Conservation (phyloP, 1,284 basidiomycete species). For the Lignosus rhinocerotis region DNA sequence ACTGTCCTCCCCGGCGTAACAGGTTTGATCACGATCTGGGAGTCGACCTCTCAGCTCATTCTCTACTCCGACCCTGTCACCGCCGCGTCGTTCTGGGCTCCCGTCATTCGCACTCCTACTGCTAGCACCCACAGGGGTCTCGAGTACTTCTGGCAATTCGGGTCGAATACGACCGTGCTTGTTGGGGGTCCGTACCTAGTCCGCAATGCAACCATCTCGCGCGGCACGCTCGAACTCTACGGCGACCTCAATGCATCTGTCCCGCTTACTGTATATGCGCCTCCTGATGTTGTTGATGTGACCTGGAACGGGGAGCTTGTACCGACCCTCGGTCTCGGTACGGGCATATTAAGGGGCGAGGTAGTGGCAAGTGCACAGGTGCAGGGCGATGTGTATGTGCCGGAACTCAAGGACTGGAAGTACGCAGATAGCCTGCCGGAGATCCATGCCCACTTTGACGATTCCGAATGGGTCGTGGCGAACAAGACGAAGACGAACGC, state of each 20-base stretch:
- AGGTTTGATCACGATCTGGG: constrained; percentile 63
- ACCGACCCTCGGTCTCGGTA: constrained; percentile 30
- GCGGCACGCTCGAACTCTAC: constrained; percentile 39
- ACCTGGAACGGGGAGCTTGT: constrained; percentile 71
- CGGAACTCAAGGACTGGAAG: constrained; percentile 60
- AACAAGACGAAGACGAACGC: constrained; percentile 72
- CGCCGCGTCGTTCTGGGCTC: constrained; percentile 59
- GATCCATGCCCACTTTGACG: constrained; percentile 53
- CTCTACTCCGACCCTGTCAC: constrained; percentile 65
- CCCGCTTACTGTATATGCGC: constrained; percentile 52
- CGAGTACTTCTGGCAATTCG: constrained; percentile 50
- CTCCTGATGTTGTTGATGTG: constrained; percentile 48
- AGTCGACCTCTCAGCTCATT: constrained; percentile 64
- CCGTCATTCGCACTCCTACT: constrained; percentile 38
- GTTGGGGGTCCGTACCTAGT: constrained; percentile 59
- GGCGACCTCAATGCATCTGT: constrained; percentile 50
- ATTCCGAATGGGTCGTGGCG: constrained; percentile 63
- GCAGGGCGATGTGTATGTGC: constrained; percentile 40
- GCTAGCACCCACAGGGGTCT: constrained; percentile 31
- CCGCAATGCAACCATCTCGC: constrained; percentile 46
- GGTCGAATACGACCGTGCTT: constrained; percentile 51
- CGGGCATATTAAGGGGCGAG: constrained; percentile 27
- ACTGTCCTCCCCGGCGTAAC: constrained; percentile 55
- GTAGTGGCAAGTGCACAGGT: constrained; percentile 22
- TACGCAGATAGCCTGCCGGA: constrained; percentile 76